Base-by-base conservation (phyloP, 345 rosid species). In the Eucalyptus grandis region DNA sequence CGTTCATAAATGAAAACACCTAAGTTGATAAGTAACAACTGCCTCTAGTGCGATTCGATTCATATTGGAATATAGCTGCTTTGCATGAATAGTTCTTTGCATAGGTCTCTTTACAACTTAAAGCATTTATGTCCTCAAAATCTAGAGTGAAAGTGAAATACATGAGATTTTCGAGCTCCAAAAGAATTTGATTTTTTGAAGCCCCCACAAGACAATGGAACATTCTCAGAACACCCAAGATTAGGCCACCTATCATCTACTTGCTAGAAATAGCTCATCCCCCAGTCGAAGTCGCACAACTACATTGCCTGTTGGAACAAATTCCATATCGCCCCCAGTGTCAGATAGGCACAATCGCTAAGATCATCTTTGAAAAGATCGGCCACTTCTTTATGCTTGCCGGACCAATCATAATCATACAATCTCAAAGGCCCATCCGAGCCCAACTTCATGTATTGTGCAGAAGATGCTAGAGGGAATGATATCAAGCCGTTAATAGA, bases 81-180 rank as follows among this genome's bases (percentile, higher is more conserved):
- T 89, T 91, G 90, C 91, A 91, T 0, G 90, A 87, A 7, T 88
- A 90, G 56, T 89, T 92, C 31, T 72, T 86, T 11, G 40, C 27
- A 27, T 91, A 92, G 7, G 40, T 89, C 53, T 54, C 46, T 53
- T 81, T 87, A 69, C 93, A 91, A 9, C 58, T 87, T 87, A 88
- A 88, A 11, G 49, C 34, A 72, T 90, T 65, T 30, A 77, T 37
- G 15, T 50, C 14, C 27, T 2, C 4, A 0, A 51, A 17, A 50
- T 80, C 27, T 14, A 44, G 19, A 21, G 16, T 27, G 47, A 47
- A 40, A 58, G 8, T 31, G 86, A 51, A 77, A 49, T 13, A 88
- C 13, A 27, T 77, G 50, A 80, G 24, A 50, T 77, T 53, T 51
- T 77, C 22, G 7, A 88, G 86, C 49, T 24, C 37, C 31, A 37